Percentiles rank a stretch among this genome's conserved stretches.
Conservation (phyloP, 2,329 filamentous ascomycete genomes). For the Rhynchosporium agropyri region DNA sequence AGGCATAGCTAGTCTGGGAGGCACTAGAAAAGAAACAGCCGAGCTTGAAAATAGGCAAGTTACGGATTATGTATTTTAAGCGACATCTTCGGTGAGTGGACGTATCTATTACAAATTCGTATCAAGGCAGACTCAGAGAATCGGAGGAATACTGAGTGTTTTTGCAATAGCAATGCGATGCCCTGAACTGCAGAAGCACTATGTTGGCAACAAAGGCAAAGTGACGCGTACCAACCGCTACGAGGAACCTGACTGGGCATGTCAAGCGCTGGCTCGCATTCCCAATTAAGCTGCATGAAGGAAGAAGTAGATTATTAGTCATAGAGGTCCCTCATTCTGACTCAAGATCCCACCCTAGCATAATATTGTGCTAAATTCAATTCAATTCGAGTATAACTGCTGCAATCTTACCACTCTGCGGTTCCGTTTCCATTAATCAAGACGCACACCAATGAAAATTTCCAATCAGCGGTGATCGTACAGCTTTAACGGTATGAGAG, state of each 20-base stretch:
- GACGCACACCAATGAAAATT: background rate
- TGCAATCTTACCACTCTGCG: background rate
- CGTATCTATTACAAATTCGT: conserved; percentile 8
- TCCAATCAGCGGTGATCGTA: background rate
- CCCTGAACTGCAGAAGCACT: conserved; percentile 6
- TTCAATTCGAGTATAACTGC: background rate
- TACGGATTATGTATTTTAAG: conserved; percentile 1
- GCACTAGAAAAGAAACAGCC: conserved; percentile 1
- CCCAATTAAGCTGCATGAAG: background rate
- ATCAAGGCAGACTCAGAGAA: background rate
- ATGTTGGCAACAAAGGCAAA: background rate
- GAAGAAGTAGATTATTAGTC: background rate
- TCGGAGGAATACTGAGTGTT: background rate
- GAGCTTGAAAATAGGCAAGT: background rate
- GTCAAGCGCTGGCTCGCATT: background rate
- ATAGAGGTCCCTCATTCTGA: background rate
- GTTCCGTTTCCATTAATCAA: conserved; percentile 5
- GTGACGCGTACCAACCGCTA: background rate
- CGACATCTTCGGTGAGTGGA: background rate
- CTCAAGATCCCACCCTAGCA: background rate
- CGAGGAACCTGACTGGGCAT: background rate
- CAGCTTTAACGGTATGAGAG: background rate
- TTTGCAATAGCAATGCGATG: background rate
- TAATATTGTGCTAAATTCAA: conserved; percentile 7
- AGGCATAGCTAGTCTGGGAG: conserved; percentile 1